A percentile compares a stretch with the other conserved stretches of the same genome.
These are phyloP conservation scores for Pythium phragmiticola DNA, from an alignment of 352 stramenopile genomes.

Conservation along the genomic window DNA sequence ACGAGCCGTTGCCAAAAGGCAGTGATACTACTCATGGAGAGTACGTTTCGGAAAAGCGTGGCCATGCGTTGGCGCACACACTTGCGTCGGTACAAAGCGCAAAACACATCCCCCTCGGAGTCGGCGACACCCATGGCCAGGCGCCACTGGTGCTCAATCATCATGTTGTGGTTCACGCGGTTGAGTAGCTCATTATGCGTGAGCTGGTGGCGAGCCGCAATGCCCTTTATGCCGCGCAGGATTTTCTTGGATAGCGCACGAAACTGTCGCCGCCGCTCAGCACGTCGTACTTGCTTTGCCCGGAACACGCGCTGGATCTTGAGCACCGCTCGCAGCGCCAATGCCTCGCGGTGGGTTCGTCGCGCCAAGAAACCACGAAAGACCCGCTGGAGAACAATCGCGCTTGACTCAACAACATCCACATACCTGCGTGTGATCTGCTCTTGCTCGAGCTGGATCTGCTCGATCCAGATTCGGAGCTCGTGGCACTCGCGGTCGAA, in stretches of 20 bases:
- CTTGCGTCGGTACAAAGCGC: constrained; percentile 61
- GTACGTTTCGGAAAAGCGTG: constrained; percentile 32
- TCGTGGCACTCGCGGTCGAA: constrained; percentile 16
- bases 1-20: constrained; percentile 41
- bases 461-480: constrained; percentile 8
- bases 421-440: constrained; percentile 10
- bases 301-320: constrained; percentile 50
- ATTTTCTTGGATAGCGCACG: constrained; percentile 47
- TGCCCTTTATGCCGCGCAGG: constrained; percentile 45
- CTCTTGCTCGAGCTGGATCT: constrained; percentile 19
- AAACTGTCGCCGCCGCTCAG: constrained; percentile 35
- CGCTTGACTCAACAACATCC: constrained; percentile 17
- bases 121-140: constrained; percentile 60
- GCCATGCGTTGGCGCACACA: constrained; percentile 48
- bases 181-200: constrained; percentile 53
- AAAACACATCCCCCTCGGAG: constrained; percentile 49
- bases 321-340: constrained; percentile 41
- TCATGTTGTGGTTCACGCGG: constrained; percentile 57
- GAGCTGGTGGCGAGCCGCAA: constrained; percentile 39
- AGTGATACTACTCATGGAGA: constrained; percentile 30
- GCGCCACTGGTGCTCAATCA: constrained; percentile 66
- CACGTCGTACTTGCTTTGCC: constrained; percentile 31
- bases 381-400: constrained; percentile 75
- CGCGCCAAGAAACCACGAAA: constrained; percentile 85
- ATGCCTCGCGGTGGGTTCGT: constrained; percentile 33